Evolutionary conservation across 257 asterid species (phyloP).

Genomic region (Mentha longifolia): DNA sequence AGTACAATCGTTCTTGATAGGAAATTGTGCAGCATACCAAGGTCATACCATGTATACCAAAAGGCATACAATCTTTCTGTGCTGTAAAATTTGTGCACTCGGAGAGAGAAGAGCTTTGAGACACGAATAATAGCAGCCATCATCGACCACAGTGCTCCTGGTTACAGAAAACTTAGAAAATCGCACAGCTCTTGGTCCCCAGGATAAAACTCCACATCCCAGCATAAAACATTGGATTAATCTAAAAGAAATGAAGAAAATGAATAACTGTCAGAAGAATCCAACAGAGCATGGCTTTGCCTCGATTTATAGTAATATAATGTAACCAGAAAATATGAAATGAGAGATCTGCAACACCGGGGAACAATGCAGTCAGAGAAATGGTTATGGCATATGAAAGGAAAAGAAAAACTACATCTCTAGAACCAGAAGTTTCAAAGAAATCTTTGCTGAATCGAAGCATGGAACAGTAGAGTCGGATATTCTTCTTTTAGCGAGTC

Average conservation of each 20-base stretch:
- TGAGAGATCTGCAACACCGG: not conserved
- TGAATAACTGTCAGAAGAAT: conserved; percentile 17
- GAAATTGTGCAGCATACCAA: conserved; percentile 24
- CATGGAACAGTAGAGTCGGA: conserved; percentile 6
- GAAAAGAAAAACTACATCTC: conserved; percentile 12
- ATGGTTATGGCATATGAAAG: not conserved
- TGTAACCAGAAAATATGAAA: not conserved
- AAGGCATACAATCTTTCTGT: conserved; percentile 39
- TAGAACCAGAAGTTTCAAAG: conserved; percentile 17
- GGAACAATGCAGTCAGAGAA: not conserved
- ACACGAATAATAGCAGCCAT: conserved; percentile 21
- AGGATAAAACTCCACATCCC: conserved; percentile 28
- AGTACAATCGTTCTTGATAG: conserved; percentile 31
- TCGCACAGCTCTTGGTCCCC: conserved; percentile 10
- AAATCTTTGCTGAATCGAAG: conserved; percentile 19
- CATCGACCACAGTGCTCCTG: conserved; percentile 42
- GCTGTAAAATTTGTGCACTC: conserved; percentile 29
- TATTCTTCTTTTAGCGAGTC: conserved; percentile 27
- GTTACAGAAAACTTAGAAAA: conserved; percentile 45
- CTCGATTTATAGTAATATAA: not conserved
- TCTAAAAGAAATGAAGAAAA: conserved; percentile 36
- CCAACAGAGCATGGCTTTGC: not conserved
- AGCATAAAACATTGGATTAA: conserved; percentile 33
- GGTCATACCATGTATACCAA: conserved; percentile 27
- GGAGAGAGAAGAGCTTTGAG: conserved; percentile 19